Evolutionary conservation across 176 grass and related monocot genomes (phyloP).

Genomic region (Otatea glauca): DNA sequence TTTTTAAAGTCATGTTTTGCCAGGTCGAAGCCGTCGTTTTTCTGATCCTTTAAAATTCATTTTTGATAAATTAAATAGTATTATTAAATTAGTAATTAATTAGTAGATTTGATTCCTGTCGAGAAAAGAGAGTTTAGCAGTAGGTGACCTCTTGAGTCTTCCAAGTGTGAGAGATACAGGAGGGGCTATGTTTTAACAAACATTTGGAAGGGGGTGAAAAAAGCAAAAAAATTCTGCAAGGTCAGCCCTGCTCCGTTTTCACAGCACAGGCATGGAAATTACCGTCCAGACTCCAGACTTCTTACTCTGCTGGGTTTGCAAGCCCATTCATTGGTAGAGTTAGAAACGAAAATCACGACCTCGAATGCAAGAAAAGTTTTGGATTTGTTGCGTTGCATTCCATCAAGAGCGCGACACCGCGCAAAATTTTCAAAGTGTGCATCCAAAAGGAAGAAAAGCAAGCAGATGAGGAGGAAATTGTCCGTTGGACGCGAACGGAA

Average conservation of each 20-base stretch:
- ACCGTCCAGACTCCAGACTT: background rate
- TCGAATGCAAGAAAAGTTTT: background rate
- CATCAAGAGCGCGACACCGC: background rate
- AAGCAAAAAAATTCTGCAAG: too few relatives aligned
- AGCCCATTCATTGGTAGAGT: background rate
- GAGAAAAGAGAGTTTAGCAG: too few relatives aligned
- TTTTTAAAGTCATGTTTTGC: too few relatives aligned
- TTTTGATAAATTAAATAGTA: too few relatives aligned
- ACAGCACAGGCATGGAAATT: background rate
- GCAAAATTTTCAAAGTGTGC: background rate
- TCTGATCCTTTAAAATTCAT: too few relatives aligned
- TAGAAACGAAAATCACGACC: background rate
- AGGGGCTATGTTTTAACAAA: too few relatives aligned
- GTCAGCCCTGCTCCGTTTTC: background rate
- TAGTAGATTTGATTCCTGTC: too few relatives aligned
- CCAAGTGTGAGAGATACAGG: too few relatives aligned
- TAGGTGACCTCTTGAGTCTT: too few relatives aligned
- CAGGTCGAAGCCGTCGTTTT: too few relatives aligned
- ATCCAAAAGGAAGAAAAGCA: background rate
- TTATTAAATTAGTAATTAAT: too few relatives aligned
- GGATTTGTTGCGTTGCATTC: background rate
- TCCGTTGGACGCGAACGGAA: background rate
- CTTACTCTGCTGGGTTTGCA: background rate
- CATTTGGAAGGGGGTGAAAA: too few relatives aligned
- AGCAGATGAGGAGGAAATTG: background rate